phyloP scores from a whole-genome alignment of 2,329 filamentous ascomycete species.

The Boeremia lycopersici region DNA sequence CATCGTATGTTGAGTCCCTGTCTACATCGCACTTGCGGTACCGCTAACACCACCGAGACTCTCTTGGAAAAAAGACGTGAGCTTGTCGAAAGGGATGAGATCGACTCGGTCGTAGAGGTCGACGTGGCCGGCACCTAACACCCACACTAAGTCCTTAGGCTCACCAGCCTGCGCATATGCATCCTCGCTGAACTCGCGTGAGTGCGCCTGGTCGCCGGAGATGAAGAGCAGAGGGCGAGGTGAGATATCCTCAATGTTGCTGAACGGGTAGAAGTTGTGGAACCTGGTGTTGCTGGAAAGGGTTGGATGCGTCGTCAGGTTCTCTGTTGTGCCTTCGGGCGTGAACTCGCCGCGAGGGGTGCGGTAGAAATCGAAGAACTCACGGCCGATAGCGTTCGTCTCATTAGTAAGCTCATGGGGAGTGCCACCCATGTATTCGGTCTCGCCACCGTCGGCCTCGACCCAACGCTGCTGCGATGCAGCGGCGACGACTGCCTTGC shows the following conservation, averaged over 20 bases:
- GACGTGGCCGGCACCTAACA: conserved; percentile 27
- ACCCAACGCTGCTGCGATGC: neutral
- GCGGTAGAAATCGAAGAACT: conserved; percentile 45
- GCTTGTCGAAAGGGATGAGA: neutral
- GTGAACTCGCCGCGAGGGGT: conserved; percentile 38
- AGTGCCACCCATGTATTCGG: neutral
- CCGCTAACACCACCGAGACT: neutral
- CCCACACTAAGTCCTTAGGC: conserved; percentile 47
- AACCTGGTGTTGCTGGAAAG: neutral
- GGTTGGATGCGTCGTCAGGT: neutral
- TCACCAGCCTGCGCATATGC: conserved; percentile 36
- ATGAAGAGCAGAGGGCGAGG: conserved; percentile 34
- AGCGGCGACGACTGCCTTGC: neutral
- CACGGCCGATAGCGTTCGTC: conserved; percentile 25
- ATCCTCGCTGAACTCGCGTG: conserved; percentile 35
- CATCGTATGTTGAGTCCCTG: too few species aligned
- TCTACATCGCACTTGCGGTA: neutral
- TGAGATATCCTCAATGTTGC: neutral
- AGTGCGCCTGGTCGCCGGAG: conserved; percentile 33
- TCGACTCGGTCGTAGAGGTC: neutral
- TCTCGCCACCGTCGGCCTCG: neutral
- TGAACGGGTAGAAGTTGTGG: conserved; percentile 20
- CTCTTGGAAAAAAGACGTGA: neutral
- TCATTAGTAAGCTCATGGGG: conserved; percentile 23
- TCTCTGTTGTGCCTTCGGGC: conserved; percentile 15